Evolutionary conservation across 2,329 filamentous ascomycete species (phyloP), one percentile per base, ranked within the genome.

Genomic region (Teratosphaeria destructans): DNA sequence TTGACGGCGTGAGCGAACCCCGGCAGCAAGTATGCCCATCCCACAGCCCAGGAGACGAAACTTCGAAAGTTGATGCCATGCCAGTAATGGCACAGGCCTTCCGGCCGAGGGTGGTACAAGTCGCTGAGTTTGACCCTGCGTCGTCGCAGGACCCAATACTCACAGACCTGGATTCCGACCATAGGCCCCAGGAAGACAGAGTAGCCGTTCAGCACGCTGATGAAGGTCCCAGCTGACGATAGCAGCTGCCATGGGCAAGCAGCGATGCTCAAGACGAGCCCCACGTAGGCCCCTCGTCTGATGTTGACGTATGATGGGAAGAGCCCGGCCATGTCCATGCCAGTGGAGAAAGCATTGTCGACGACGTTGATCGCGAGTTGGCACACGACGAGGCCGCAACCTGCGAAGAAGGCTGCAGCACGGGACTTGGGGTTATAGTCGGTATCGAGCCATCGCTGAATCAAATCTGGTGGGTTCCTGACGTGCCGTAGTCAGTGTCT

Each of bases 181-280:
- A 70, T 70, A 0, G 79, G 78, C 0, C 72, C 76, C 14, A 80
- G 71, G 64, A 81, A 81, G 10, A 80, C 75, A 2, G 70, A 71
- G 63, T 77, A 82, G 1, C 72, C 74, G 5, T 67, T 72, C 16
- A 81, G 67, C 1, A 80, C 78, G 27, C 68, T 73, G 61, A 80
- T 75, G 69, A 82, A 81, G 0, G 75, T 76, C 10, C 72, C 68
- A 1, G 79, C 77, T 0, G 71, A 74, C 7, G 74, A 73, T 3
- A 82, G 70, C 0, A 82, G 72, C 59, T 82, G 71, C 81, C 81
- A 84, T 0, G 81, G 81, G 60, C 77, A 77, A 43, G 77, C 73
- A 0, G 73, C 72, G 37, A 79, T 76, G 12, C 73, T 75, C 6
- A 81, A 69, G 3, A 80, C 62, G 0, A 77, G 72, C 4, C 75